These are phyloP conservation scores for Chlamydomonas sp. DNA, from an alignment of 139 green algal species.

Conservation along the genomic window DNA sequence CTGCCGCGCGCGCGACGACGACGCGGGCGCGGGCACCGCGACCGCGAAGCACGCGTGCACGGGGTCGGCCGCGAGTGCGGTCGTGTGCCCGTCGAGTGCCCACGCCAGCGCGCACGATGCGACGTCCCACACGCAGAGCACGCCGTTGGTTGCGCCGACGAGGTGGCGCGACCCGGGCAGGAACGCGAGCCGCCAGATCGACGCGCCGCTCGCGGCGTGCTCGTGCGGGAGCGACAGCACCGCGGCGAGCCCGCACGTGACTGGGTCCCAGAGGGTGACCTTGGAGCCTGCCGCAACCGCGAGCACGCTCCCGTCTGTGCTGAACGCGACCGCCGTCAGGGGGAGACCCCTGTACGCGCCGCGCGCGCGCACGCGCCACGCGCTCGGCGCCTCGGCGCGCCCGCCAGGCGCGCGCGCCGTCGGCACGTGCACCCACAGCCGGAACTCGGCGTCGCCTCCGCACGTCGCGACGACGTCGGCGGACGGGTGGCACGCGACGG, in stretches of 20 bases:
- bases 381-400: not conserved
- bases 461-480: conserved; percentile 43
- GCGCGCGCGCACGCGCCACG: conserved; percentile 24
- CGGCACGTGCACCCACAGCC: conserved; percentile 37
- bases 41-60: conserved; percentile 29
- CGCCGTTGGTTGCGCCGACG: conserved; percentile 17
- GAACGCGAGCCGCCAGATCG: conserved; percentile 33
- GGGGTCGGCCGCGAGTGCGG: conserved; percentile 31
- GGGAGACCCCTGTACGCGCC: conserved; percentile 41
- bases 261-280: conserved; percentile 64
- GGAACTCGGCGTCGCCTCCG: conserved; percentile 31
- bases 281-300: conserved; percentile 37
- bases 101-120: conserved; percentile 43
- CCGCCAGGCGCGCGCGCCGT: not conserved
- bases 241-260: conserved; percentile 31
- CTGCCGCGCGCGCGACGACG: not conserved
- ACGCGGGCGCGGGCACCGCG: conserved; percentile 19
- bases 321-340: conserved; percentile 50
- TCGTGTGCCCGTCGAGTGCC: conserved; percentile 19
- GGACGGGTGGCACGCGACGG: conserved; percentile 40
- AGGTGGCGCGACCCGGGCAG: conserved; percentile 40
- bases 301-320: conserved; percentile 61
- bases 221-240: conserved; percentile 31
- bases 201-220: not conserved
- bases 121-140: conserved; percentile 50